A percentile compares a stretch with the other conserved stretches of the same genome.
Evolutionary conservation across 164 flowering plant genomes (phyloP).

Genomic region (Liquidambar formosana): DNA sequence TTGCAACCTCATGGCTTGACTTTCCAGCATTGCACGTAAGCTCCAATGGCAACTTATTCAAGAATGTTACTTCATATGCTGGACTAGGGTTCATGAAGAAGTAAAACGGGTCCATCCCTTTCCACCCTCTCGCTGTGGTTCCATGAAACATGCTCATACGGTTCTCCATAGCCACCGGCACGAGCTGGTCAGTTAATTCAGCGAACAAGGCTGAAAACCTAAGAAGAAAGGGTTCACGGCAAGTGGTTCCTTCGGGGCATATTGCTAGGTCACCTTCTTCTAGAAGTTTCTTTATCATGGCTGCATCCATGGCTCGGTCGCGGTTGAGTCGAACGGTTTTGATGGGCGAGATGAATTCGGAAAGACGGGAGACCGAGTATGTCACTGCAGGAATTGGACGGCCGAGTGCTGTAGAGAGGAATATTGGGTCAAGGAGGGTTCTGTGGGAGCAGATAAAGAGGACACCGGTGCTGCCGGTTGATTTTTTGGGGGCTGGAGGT

Average conservation of each 20-base stretch:
- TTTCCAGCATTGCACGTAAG: constrained; percentile 49
- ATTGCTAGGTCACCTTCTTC: constrained; percentile 63
- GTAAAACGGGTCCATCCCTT: constrained; percentile 70
- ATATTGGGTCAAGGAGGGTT: constrained; percentile 60
- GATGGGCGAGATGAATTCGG: constrained; percentile 74
- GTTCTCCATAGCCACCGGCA: constrained; percentile 68
- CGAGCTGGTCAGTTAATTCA: constrained; percentile 57
- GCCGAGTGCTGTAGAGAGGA: constrained; percentile 56
- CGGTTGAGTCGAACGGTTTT: constrained; percentile 61
- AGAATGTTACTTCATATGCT: constrained; percentile 59
- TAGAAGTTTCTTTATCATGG: constrained; percentile 56
- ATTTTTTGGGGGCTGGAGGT: constrained; percentile 45
- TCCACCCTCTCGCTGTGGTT: constrained; percentile 78
- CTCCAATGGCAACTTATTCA: constrained; percentile 57
- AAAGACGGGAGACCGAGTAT: constrained; percentile 60
- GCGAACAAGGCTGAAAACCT: constrained; percentile 66
- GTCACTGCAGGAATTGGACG: constrained; percentile 59
- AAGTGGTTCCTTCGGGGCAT: constrained; percentile 81
- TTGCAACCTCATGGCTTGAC: constrained; percentile 69
- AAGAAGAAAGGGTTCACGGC: constrained; percentile 64
- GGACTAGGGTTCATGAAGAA: constrained; percentile 85
- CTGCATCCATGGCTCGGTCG: constrained; percentile 55
- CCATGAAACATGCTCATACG: constrained; percentile 69
- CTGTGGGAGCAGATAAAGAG: constrained; percentile 69
- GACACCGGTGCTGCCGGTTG: constrained; percentile 39